phyloP scores from a whole-genome alignment of 2,329 filamentous ascomycete genomes.

The Trichocomaceae sp. region DNA sequence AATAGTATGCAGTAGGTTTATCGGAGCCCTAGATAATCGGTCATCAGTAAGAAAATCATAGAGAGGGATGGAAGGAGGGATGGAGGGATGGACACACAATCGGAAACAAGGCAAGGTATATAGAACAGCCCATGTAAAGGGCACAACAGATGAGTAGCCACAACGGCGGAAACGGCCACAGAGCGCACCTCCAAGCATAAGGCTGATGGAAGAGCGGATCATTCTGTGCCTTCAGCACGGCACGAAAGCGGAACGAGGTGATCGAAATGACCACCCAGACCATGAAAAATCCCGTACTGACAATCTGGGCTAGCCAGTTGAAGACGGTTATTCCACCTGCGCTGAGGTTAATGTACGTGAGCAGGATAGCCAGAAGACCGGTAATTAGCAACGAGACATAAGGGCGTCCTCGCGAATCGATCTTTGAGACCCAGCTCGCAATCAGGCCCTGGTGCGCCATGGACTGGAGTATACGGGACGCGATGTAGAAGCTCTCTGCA shows the following conservation, averaged over 20 bases:
- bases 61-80: no score
- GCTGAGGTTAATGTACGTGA: conserved; percentile 29
- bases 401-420: conserved; percentile 27
- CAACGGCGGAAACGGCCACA: conserved; percentile 1
- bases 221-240: conserved; percentile 19
- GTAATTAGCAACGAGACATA: conserved; percentile 25
- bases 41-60: no score
- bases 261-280: conserved; percentile 31
- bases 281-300: conserved; percentile 28
- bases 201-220: conserved; percentile 30
- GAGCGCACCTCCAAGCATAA: not conserved
- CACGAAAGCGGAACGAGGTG: conserved; percentile 27
- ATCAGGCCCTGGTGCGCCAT: conserved; percentile 26
- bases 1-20: conserved; percentile 14
- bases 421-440: conserved; percentile 21
- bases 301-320: conserved; percentile 24
- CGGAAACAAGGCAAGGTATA: conserved; percentile 4
- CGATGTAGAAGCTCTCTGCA: conserved; percentile 27
- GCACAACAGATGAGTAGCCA: conserved; percentile 16
- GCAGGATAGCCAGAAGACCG: conserved; percentile 17
- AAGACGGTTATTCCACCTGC: conserved; percentile 19
- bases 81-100: not conserved
- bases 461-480: conserved; percentile 26
- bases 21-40: not conserved
- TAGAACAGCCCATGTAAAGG: conserved; percentile 10